These are phyloP conservation scores for Aspergillus sergii DNA, from an alignment of 2,329 filamentous ascomycete species.

Conservation along the genomic window DNA sequence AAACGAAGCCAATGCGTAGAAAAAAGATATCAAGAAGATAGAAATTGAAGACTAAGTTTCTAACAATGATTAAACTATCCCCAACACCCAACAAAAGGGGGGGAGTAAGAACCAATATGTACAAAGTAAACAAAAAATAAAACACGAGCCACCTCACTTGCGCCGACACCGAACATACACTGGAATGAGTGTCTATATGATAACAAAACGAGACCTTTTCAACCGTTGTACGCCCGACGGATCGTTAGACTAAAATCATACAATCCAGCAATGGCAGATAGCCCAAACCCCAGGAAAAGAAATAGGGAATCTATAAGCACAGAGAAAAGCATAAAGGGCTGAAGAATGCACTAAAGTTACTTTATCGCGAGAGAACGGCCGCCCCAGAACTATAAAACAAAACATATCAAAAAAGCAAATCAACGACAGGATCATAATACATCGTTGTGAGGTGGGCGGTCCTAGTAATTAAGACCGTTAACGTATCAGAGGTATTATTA, in stretches of 20 bases:
- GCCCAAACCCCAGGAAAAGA: background rate
- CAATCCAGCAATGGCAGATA: background rate
- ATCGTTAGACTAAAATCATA: background rate
- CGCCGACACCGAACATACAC: slow-evolving; percentile 3
- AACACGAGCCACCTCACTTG: background rate
- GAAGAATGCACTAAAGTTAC: background rate
- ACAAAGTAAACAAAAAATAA: background rate
- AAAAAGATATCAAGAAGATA: background rate
- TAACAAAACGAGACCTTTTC: background rate
- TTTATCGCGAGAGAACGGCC: background rate
- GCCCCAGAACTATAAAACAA: background rate
- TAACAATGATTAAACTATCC: background rate
- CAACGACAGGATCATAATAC: slow-evolving; percentile 4
- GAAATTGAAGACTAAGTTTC: background rate
- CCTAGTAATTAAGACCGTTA: background rate
- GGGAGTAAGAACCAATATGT: background rate
- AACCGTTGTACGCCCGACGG: background rate
- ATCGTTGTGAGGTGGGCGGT: background rate
- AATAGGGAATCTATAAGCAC: background rate
- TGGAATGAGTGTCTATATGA: slow-evolving; percentile 6
- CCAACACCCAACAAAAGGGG: background rate
- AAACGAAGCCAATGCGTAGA: background rate
- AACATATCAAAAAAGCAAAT: background rate
- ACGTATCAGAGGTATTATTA: slow-evolving; percentile 4
- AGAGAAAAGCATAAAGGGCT: background rate